Evolutionary conservation across 179 eudicot species (phyloP).

Genomic region (Drosera spatulata): DNA sequence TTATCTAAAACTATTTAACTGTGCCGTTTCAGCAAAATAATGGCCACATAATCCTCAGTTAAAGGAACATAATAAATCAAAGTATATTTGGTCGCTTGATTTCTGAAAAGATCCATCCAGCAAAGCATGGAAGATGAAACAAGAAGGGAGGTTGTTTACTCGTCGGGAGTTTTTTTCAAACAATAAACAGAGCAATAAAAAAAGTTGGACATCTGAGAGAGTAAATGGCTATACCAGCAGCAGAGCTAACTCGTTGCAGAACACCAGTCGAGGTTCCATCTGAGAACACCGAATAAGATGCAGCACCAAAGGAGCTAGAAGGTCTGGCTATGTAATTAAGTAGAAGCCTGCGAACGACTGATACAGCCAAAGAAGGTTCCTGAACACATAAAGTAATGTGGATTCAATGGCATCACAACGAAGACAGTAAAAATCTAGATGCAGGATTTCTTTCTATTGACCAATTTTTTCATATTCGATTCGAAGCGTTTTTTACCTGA

Average conservation of each 20-base stretch:
- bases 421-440: too few relatives aligned
- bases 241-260: slow-evolving; percentile 78
- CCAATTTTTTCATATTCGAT: too few relatives aligned
- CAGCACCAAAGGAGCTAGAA: slow-evolving; percentile 24
- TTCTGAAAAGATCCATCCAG: too few relatives aligned
- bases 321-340: slow-evolving; percentile 59
- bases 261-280: slow-evolving; percentile 71
- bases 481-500: slow-evolving; percentile 39
- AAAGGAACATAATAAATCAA: too few relatives aligned
- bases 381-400: slow-evolving; percentile 16
- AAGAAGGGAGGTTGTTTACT: too few relatives aligned
- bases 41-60: too few relatives aligned
- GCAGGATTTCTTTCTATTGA: too few relatives aligned
- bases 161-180: too few relatives aligned
- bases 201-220: not conserved
- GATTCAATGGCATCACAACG: too few relatives aligned
- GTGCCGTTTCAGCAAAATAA: not conserved
- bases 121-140: too few relatives aligned
- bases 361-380: slow-evolving; percentile 58
- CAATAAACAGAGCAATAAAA: not conserved
- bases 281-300: slow-evolving; percentile 41
- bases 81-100: not conserved
- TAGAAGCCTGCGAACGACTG: slow-evolving; percentile 59
- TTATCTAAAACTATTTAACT: not conserved
- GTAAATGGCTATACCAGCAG: slow-evolving; percentile 49